phyloP scores from a whole-genome alignment of 768 basidiomycete genomes.

The Lactarius trivialis region DNA sequence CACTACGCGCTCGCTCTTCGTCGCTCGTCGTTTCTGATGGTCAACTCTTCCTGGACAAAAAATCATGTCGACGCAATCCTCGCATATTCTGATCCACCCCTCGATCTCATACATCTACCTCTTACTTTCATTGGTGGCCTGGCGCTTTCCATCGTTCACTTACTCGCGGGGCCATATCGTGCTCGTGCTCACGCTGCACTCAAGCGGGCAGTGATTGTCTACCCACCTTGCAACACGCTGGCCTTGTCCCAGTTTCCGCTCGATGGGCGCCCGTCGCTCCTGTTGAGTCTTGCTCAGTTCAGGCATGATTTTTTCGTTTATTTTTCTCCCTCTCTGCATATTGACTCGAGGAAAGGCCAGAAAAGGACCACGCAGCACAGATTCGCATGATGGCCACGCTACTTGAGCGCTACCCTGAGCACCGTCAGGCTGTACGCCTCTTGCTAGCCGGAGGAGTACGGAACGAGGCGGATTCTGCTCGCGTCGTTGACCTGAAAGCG shows the following conservation, averaged over 20 bases:
- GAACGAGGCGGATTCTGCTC: conserved; percentile 64
- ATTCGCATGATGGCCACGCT: conserved; percentile 61
- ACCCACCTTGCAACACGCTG: conserved; percentile 87
- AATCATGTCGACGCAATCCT: conserved; percentile 75
- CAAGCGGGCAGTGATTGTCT: conserved; percentile 50
- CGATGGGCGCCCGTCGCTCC: conserved; percentile 48
- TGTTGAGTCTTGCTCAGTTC: conserved; percentile 91
- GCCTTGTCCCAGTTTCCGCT: conserved; percentile 56
- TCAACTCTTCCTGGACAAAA: conserved; percentile 94
- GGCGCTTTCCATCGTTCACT: background rate
- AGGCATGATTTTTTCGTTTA: conserved; percentile 45
- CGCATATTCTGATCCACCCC: conserved; percentile 42
- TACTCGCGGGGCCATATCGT: background rate
- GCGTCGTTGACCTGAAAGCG: conserved; percentile 54
- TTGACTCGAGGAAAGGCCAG: conserved; percentile 52
- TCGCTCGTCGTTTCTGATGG: conserved; percentile 75
- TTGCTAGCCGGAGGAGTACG: conserved; percentile 81
- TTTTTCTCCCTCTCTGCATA: background rate
- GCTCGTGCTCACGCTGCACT: conserved; percentile 11
- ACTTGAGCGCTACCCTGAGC: conserved; percentile 53
- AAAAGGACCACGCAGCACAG: conserved; percentile 88
- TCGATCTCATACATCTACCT: conserved; percentile 40
- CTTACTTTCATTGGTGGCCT: background rate
- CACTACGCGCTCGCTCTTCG: conserved; percentile 73
- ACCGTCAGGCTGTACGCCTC: conserved; percentile 39